These are phyloP conservation scores for Clathrospora elynae DNA, from an alignment of 2,329 filamentous ascomycete genomes.

Conservation along the genomic window DNA sequence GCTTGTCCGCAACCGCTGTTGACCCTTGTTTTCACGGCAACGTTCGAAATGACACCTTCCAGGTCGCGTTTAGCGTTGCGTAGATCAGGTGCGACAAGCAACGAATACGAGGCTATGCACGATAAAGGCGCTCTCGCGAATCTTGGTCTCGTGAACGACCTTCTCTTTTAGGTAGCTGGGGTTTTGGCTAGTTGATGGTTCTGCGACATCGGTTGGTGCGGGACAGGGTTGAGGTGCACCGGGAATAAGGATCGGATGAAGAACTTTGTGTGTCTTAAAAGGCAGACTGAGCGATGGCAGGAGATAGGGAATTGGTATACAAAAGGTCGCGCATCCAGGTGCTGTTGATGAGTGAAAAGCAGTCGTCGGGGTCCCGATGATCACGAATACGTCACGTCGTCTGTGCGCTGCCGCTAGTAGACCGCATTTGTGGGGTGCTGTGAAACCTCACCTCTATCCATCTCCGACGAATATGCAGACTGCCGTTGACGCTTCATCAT, in stretches of 20 bases:
- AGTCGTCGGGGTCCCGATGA: too few species aligned
- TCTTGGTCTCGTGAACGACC: slow-evolving; percentile 15
- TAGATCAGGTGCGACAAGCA: slow-evolving; percentile 10
- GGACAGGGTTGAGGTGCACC: slow-evolving; percentile 2
- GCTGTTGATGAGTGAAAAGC: background rate
- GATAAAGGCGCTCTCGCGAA: slow-evolving; percentile 23
- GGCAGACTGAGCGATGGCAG: too few species aligned
- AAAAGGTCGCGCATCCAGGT: background rate
- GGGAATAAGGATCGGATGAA: background rate
- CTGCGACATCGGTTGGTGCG: slow-evolving; percentile 28
- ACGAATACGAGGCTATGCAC: slow-evolving; percentile 25
- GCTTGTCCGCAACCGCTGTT: slow-evolving; percentile 1
- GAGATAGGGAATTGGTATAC: slow-evolving; percentile 10
- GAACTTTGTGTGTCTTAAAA: too few species aligned
- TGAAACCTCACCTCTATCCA: slow-evolving; percentile 4
- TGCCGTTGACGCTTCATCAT: too few species aligned
- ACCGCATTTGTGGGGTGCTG: slow-evolving; percentile 10
- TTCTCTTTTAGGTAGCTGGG: slow-evolving; percentile 17
- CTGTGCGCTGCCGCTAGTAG: slow-evolving; percentile 5
- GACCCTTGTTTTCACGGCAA: slow-evolving; percentile 25
- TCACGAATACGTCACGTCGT: slow-evolving; percentile 6
- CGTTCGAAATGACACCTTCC: slow-evolving; percentile 39
- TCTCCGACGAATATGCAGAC: background rate
- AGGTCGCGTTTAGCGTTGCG: slow-evolving; percentile 30
- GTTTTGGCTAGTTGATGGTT: slow-evolving; percentile 1